These are phyloP conservation scores for Aspergillus clavatus DNA, from an alignment of 2,329 filamentous ascomycete species.

Conservation along the genomic window DNA sequence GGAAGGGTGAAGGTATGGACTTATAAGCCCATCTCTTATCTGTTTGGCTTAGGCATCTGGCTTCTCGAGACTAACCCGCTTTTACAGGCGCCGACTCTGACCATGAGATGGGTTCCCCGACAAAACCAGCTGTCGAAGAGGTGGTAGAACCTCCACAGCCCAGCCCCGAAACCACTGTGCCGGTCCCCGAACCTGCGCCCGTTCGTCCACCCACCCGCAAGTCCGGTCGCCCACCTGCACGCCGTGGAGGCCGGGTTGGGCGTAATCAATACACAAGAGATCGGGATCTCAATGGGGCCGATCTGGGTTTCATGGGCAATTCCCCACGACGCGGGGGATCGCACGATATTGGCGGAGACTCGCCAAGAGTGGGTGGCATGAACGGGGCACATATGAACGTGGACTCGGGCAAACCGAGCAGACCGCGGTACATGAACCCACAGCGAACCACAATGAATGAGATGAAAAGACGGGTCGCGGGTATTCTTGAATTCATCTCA, in stretches of 20 bases:
- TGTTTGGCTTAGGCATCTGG: not conserved
- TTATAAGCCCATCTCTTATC: conserved; percentile 1
- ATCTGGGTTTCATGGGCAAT: conserved; percentile 28
- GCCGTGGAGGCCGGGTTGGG: conserved; percentile 59
- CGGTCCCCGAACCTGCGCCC: conserved; percentile 32
- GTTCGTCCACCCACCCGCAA: conserved; percentile 52
- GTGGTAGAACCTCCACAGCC: conserved; percentile 39
- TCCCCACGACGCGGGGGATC: conserved; percentile 40
- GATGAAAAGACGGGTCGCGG: conserved; percentile 77
- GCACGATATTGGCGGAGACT: conserved; percentile 37
- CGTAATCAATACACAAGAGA: conserved; percentile 82
- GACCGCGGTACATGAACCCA: conserved; percentile 52
- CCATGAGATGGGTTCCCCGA: conserved; percentile 58
- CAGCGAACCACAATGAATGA: conserved; percentile 73
- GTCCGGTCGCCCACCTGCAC: conserved; percentile 59
- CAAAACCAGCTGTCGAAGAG: conserved; percentile 38
- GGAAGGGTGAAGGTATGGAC: conserved; percentile 69
- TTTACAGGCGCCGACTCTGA: conserved; percentile 59
- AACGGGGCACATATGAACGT: conserved; percentile 51
- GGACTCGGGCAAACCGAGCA: conserved; percentile 57
- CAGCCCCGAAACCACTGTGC: conserved; percentile 41
- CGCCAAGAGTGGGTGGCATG: conserved; percentile 31
- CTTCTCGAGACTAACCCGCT: conserved; percentile 32
- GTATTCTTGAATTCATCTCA: conserved; percentile 84
- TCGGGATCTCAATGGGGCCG: conserved; percentile 55